phyloP scores from a whole-genome alignment of 352 stramenopile species.

The Globisporangium spinosum region DNA sequence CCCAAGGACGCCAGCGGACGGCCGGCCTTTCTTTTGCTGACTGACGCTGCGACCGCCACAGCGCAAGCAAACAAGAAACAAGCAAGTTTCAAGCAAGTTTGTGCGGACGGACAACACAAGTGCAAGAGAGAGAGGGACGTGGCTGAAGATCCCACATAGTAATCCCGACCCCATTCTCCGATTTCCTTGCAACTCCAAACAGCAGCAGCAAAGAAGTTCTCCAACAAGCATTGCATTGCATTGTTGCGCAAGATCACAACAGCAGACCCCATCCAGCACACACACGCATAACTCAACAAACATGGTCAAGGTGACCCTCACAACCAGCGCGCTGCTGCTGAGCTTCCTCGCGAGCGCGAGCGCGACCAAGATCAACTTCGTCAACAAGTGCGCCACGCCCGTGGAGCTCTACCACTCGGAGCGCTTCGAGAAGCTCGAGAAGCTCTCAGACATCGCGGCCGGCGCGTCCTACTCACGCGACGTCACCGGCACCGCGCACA shows the following conservation, averaged over 20 bases:
- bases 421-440: constrained; percentile 18
- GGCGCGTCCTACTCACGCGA: constrained; percentile 18
- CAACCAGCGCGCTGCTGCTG: constrained; percentile 1
- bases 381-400: constrained; percentile 35
- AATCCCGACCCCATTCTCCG: constrained; percentile 1
- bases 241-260: constrained; percentile 1
- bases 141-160: neutral
- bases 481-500: constrained; percentile 31
- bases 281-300: neutral
- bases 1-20: neutral
- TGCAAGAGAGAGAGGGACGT: neutral
- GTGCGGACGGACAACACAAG: neutral
- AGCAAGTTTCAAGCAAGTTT: neutral
- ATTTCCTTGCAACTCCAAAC: neutral
- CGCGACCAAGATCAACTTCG: constrained; percentile 34
- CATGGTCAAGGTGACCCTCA: constrained; percentile 10
- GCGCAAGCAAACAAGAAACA: neutral
- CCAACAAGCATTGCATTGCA: constrained; percentile 8
- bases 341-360: constrained; percentile 3
- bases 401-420: constrained; percentile 45
- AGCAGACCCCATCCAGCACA: neutral
- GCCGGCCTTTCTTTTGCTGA: neutral
- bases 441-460: constrained; percentile 21
- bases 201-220: neutral
- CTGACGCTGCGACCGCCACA: neutral